Evolutionary conservation across 2,329 filamentous ascomycete genomes (phyloP), one percentile per base, ranked within the genome.

Genomic region (Pseudocercospora fijiensis): DNA sequence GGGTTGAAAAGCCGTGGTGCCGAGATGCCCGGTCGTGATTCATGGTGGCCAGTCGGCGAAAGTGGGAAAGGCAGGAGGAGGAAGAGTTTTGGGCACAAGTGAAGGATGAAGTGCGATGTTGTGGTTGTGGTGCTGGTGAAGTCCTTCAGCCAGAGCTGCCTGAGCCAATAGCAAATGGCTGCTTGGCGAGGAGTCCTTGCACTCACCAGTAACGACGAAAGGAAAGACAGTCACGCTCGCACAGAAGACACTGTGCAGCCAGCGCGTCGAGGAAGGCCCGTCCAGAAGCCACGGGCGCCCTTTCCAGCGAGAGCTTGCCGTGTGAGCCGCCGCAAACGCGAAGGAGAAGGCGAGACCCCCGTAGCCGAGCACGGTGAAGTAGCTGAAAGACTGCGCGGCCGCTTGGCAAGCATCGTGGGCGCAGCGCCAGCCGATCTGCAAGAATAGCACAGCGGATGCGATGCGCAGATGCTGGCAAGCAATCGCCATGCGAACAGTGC

Each of bases 291-390:
- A 73, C 4, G 78, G 70, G 1, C 65, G 72, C 7, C 78, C 77
- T 2, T 73, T 76, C 10, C 76, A 61, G 72, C 75, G 77, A 78
- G 94, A 95, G 55, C 82, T 83, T 58, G 86, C 78, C 5, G 90
- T 92, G 79, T 96, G 91, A 18, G 86, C 66, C 18, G 88, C 82
- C 1, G 89, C 82, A 72, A 88, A 79, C 62, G 87, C 81, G 75
- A 89, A 88, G 81, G 96, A 96, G 79, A 93, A 94, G 24, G 85
- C 87, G 37, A 94, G 78, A 1, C 90, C 90, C 90, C 90, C 95
- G 82, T 89, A 95, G 9, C 89, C 91, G 63, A 95, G 80, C 72
- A 88, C 82, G 27, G 92, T 96, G 80, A 96, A 96, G 82, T 86
- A 96, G 71, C 88, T 91, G 80, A 96, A 95, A 52, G 83, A 84